phyloP scores from a whole-genome alignment of 495 filamentous ascomycete genomes.

The Aspergillus sclerotioniger region DNA sequence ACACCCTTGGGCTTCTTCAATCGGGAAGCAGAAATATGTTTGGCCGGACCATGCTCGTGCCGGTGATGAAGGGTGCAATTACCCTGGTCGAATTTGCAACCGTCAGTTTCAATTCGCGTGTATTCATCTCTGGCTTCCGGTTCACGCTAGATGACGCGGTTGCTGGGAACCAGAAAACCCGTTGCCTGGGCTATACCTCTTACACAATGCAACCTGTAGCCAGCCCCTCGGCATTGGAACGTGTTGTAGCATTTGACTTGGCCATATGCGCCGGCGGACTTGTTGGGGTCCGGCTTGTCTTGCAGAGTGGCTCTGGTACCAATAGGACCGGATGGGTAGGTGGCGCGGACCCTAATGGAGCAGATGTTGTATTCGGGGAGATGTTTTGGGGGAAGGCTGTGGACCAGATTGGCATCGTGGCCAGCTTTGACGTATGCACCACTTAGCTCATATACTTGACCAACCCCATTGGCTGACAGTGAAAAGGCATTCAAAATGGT shows the following conservation, averaged over 20 bases:
- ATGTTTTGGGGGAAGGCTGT: background rate
- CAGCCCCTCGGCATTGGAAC: background rate
- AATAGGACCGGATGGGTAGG: background rate
- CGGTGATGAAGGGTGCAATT: background rate
- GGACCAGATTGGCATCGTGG: background rate
- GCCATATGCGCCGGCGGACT: background rate
- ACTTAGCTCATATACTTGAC: background rate
- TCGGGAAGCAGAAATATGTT: constrained; percentile 2
- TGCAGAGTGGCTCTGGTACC: background rate
- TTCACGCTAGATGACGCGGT: background rate
- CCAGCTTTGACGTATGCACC: constrained; percentile 1
- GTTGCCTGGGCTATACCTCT: background rate
- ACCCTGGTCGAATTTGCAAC: background rate
- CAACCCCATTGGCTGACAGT: background rate
- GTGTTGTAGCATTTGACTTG: background rate
- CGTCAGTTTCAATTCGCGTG: background rate
- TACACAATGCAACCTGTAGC: background rate
- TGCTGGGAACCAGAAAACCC: background rate
- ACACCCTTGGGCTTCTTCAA: background rate
- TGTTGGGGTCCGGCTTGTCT: background rate
- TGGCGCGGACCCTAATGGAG: background rate
- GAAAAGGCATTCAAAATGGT: constrained; percentile 10
- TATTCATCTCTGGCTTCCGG: constrained; percentile 5
- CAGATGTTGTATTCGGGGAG: constrained; percentile 5
- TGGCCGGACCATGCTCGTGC: background rate